Percentiles rank a stretch among this genome's conserved stretches.
Evolutionary conservation across 768 basidiomycete genomes (phyloP).

Genomic region (Solioccasus polychromus): DNA sequence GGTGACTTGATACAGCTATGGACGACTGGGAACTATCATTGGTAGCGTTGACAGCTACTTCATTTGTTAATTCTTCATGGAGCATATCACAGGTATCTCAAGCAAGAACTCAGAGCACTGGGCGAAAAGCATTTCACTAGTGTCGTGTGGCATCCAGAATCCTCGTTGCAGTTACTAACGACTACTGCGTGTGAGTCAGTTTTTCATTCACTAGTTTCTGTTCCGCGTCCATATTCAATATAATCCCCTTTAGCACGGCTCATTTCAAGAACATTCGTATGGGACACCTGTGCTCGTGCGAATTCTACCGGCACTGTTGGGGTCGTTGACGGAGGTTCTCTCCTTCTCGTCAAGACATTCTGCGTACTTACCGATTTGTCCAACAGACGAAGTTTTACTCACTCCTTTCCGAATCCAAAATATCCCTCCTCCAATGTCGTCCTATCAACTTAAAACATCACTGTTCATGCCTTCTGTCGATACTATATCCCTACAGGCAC

Average conservation of each 20-base stretch:
- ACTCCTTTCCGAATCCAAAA: slow-evolving; percentile 95
- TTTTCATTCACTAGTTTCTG: neutral
- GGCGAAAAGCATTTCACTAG: slow-evolving; percentile 60
- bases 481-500: slow-evolving; percentile 30
- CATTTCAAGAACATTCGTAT: slow-evolving; percentile 62
- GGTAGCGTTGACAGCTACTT: slow-evolving; percentile 42
- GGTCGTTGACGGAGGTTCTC: slow-evolving; percentile 84
- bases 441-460: slow-evolving; percentile 42
- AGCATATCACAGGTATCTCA: slow-evolving; percentile 69
- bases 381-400: slow-evolving; percentile 66
- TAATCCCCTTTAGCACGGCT: slow-evolving; percentile 40
- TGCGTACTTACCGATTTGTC: neutral
- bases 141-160: slow-evolving; percentile 87
- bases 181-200: slow-evolving; percentile 57
- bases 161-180: slow-evolving; percentile 58
- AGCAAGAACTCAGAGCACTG: slow-evolving; percentile 75
- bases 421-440: slow-evolving; percentile 97
- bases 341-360: neutral
- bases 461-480: neutral
- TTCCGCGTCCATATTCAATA: slow-evolving; percentile 4
- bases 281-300: slow-evolving; percentile 80
- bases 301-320: slow-evolving; percentile 81
- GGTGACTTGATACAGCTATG: slow-evolving; percentile 90
- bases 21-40: slow-evolving; percentile 94
- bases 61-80: slow-evolving; percentile 6